Conservation (phyloP, 441 rosid species). For the Aquilaria agallochum region DNA sequence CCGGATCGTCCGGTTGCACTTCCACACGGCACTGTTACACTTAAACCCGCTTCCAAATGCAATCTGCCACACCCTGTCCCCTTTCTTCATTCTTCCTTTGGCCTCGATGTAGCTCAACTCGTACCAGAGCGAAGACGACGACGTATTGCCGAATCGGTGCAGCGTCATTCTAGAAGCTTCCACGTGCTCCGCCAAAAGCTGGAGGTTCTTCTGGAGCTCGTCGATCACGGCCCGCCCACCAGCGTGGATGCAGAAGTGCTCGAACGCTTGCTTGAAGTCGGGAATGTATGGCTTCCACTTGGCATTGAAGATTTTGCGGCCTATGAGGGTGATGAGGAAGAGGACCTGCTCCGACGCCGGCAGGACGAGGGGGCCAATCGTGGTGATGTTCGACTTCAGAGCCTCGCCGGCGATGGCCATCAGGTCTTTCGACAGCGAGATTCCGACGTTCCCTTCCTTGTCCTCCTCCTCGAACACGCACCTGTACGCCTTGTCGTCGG, state of each 20-base stretch:
- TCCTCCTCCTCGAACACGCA: conserved; percentile 88
- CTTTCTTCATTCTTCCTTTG: conserved; percentile 83
- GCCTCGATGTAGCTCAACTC: conserved; percentile 77
- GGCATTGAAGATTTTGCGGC: conserved; percentile 75
- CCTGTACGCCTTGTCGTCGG: conserved; percentile 71
- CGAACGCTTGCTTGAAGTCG: conserved; percentile 91
- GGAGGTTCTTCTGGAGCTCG: conserved; percentile 82
- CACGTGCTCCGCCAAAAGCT: conserved; percentile 75
- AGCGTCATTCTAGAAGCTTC: conserved; percentile 94
- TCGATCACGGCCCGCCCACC: conserved; percentile 96
- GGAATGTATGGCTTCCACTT: conserved; percentile 94
- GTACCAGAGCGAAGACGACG: conserved; percentile 93
- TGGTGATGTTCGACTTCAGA: conserved; percentile 83
- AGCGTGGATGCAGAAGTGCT: conserved; percentile 95
- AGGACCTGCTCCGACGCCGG: conserved; percentile 91
- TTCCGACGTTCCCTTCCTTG: conserved; percentile 75
- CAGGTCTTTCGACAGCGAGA: conserved; percentile 73
- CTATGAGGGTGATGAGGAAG: conserved; percentile 70
- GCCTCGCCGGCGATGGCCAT: conserved; percentile 98
- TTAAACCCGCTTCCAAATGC: conserved; percentile 98
- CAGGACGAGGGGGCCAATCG: conserved; percentile 83
- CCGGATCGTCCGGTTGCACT: conserved; percentile 67
- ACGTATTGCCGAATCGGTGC: conserved; percentile 88
- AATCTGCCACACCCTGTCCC: conserved; percentile 88
- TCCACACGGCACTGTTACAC: conserved; percentile 97